Evolutionary conservation across 352 stramenopile genomes (phyloP), one percentile per base, ranked within the genome.

Genomic region (Saprolegnia diclina): DNA sequence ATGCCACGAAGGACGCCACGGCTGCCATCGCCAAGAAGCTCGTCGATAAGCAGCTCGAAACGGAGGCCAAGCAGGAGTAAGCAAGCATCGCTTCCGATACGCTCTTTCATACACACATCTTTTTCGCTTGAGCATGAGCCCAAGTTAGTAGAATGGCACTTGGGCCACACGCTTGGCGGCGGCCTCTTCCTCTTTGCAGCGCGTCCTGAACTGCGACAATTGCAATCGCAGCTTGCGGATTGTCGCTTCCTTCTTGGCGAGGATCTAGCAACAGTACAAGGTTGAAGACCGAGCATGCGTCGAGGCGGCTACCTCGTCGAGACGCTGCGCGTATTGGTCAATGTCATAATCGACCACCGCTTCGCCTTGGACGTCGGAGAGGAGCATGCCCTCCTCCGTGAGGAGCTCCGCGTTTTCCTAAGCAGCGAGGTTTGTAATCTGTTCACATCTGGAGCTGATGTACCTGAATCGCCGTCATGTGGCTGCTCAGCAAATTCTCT

Each of bases 361-460:
- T 38, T 98, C 92, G 22, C 87, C 89, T 74, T 94, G 87, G 64
- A 96, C 91, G 19, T 89, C 78, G 52, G 87, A 84, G 13, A 96
- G 71, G 59, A 97, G 74, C 22, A 82, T 77, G 11, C 95, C 95
- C 88, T 99, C 97, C 69, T 98, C 91, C 0, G 95, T 98, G 14
- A 99, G 76, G 21, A 99, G 81, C 74, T 99, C 92, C 0, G 97
- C 97, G 68, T 97, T 98, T 77, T 98, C 93, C 81, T 98, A 73
- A 16, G 78, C 45, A 59, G 11, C 61, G 21, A 67, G 50, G 21
- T 35, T 56, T 10, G 65, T 0, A 0, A 35, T n/a, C 67, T 56
- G 61, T 42, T 50, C 9, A 32, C 13, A 26, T 16, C 5, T 19
- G 19, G n/a, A 4, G 24, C 18, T 4, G 21, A 54, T 57, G 13